phyloP scores from a whole-genome alignment of 1,284 basidiomycete genomes.

The Fomes fomentarius region DNA sequence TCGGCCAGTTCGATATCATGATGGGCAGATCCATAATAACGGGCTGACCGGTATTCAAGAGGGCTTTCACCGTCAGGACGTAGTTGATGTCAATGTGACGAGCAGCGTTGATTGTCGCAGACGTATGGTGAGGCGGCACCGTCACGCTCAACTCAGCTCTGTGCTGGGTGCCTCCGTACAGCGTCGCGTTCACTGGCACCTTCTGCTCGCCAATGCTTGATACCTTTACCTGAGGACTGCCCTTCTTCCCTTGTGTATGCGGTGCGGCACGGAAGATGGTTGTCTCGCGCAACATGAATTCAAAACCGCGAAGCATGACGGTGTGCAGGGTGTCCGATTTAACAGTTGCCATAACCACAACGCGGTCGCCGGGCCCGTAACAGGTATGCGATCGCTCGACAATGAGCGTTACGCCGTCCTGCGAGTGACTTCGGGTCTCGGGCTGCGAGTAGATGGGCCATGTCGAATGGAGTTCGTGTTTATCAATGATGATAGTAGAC shows the following conservation, averaged over 20 bases:
- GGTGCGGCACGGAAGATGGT: conserved; percentile 67
- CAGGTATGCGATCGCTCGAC: conserved; percentile 79
- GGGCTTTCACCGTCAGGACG: conserved; percentile 73
- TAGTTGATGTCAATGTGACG: conserved; percentile 84
- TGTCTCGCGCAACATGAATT: conserved; percentile 77
- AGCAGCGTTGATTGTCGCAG: conserved; percentile 76
- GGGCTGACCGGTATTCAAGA: conserved; percentile 68
- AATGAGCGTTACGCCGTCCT: conserved; percentile 71
- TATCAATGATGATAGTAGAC: conserved; percentile 79
- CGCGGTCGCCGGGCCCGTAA: conserved; percentile 83
- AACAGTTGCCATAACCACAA: conserved; percentile 70
- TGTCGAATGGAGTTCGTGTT: conserved; percentile 87
- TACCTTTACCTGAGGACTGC: conserved; percentile 57
- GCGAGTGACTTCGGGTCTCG: conserved; percentile 67
- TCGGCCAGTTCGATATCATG: conserved; percentile 81
- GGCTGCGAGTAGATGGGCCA: conserved; percentile 87
- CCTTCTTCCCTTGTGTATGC: conserved; percentile 55
- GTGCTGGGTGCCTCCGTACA: conserved; percentile 74
- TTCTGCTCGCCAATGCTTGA: conserved; percentile 64
- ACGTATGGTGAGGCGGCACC: conserved; percentile 71
- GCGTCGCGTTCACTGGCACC: conserved; percentile 67
- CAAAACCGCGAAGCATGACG: conserved; percentile 76
- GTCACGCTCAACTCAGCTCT: conserved; percentile 69
- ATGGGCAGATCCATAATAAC: conserved; percentile 75
- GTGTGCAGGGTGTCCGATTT: conserved; percentile 69